Base-by-base conservation (phyloP, 352 stramenopile genomes). In the Phytopythium montanum region DNA sequence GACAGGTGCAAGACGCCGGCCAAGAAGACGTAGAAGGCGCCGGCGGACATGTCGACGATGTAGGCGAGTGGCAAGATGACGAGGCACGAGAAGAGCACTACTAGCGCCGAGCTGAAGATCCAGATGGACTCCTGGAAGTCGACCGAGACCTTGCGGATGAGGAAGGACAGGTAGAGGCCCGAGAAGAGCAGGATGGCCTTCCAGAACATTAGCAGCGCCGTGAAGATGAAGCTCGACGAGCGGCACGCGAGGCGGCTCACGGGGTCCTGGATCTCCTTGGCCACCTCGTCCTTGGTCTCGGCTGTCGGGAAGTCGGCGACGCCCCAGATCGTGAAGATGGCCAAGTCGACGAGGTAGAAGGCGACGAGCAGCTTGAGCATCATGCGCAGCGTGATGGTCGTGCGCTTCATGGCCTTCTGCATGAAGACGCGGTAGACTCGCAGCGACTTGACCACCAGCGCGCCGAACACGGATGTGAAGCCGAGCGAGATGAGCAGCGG, bases 41-140 rank as follows among this genome's bases (percentile, higher is more conserved):
- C 23, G 2, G 78, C 71, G 0, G 71, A 51, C 63, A 88, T 65
- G 5, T 76, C 21, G 4, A 85, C 68, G 2, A 85, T 34, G 42
- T 87, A 88, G 18, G 68, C 62, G 45, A 88, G 64, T 5, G 74
- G 74, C 23, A 85, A 46, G 33, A 85, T 63, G n/a, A 87, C 50
- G 21, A 87, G 41, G 29, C 67, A 68, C 14, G 65, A 74, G 1
- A 83, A 62, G 1, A 90, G 57, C 28, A 92, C 78, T 4, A 88
- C 61, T 0, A 77, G 6, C 0, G 71, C 66, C 0, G 81, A 83
- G 1, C 61, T 69, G 44, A 87, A 81, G 33, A 84, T 88, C 81
- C 81, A 88, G 48, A 81, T 68, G 9, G 78, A 73, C 31, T 90
- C 81, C 49, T 90, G 81, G 51, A 88, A 88, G 55, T 88, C 78